Base-by-base conservation (phyloP, 2,329 filamentous ascomycete genomes). In the Clonostachys rhizophaga region DNA sequence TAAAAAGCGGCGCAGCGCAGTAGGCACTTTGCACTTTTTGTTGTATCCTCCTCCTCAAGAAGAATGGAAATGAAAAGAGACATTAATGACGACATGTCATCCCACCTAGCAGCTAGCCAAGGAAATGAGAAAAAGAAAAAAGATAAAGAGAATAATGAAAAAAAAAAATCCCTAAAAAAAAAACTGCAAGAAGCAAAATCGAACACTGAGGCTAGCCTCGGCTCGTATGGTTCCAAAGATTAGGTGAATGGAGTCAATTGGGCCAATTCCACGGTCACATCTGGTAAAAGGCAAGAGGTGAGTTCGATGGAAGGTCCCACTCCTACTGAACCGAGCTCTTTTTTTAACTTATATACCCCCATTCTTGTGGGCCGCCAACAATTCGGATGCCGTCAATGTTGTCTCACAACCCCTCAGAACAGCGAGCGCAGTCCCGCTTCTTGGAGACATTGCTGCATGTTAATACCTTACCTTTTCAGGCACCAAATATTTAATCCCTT, bases 271-370 rank as follows among this genome's bases (percentile, higher is more conserved):
- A 84, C 81, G 81, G 83, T 81, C 81, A 84, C 82, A 83, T 86
- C 83, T 86, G 83, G 83, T 86, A 86, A 86, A 86, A 84, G 81
- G 81, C 81, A 86, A 86, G 81, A 83, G 81, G 81, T 83, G 80
- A 81, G 80, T 86, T 84, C 81, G 72, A 75, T 84, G 83, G 79
- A 68, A 77, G 79, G 79, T 84, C 79, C 78, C 81, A 83, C 81
- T 83, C 81, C 79, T 76, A 62, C 45, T 52, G 16, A n/a, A 16
- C 2, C n/a, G 7, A 0, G 0, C 0, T 14, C 4, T 37, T 54
- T 51, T 52, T 58, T 53, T 9, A 2, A 1, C 0, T 40, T 57
- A 63, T 62, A 60, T 54, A 44, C 52, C 48, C 49, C 34, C 8
- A 30, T 30, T 30, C 24, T 10, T 10, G 4, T 16, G 5, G 3